Evolutionary conservation across 495 filamentous ascomycete genomes (phyloP), one percentile per base, ranked within the genome.

Genomic region (Aspergillus coremiiformis): DNA sequence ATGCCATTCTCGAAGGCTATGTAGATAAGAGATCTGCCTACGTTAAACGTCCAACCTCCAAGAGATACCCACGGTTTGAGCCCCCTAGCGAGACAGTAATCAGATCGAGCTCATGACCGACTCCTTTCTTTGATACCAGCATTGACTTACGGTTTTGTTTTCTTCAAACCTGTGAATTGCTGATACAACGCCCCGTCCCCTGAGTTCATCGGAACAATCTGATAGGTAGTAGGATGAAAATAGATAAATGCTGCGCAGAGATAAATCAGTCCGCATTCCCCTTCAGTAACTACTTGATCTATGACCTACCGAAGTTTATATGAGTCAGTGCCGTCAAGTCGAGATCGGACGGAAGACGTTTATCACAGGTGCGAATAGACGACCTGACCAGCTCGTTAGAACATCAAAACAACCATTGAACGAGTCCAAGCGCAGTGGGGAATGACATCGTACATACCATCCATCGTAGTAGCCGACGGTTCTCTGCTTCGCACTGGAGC

Each of bases 401-500:
- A 27, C 35, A 45, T 45, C 20, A 45, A 23, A 20, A 21, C 26
- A 23, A 27, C 11, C 19, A 23, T n/a, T n/a, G n/a, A n/a, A n/a
- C n/a, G n/a, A n/a, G n/a, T n/a, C n/a, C n/a, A n/a, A n/a, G n/a
- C n/a, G n/a, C n/a, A 27, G 24, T 45, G 24, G n/a, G 24, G 43
- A 30, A 10, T 46, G 6, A 46, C 15, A 20, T 27, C 15, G 27
- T 1, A 26, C 26, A 42, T 45, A 35, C 49, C 27, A 52, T 17
- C 39, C 39, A 19, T 52, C 49, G 42, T 52, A 52, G 29, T 52
- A 52, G 33, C 49, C 49, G 29, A 52, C 37, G 3, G 24, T 51
- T 35, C 49, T 23, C 24, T 23, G 17, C 21, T 15, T 51, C 14
- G 27, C 27, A 19, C 49, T 44, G 12, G 23, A 24, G 23, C 39